A percentile compares a stretch with the other conserved stretches of the same genome.
Evolutionary conservation across 345 rosid species (phyloP).

Genomic region (Heritiera fomes): DNA sequence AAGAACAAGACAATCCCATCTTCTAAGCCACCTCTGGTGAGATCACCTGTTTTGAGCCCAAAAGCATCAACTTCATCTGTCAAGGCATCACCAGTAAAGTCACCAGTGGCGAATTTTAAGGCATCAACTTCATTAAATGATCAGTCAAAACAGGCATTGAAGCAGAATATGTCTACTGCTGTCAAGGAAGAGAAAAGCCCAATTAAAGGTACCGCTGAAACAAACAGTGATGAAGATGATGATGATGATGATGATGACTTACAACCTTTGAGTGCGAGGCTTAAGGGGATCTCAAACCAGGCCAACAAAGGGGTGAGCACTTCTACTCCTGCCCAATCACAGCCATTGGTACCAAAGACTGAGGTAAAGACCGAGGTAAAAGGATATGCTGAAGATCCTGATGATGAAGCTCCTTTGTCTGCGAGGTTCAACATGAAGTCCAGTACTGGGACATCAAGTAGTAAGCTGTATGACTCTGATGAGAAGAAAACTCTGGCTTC

Average conservation of each 20-base stretch:
- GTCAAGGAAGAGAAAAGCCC: slow-evolving; percentile 47
- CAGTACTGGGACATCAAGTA: slow-evolving; percentile 49
- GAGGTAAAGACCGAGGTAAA: slow-evolving; percentile 16
- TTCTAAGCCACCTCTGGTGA: slow-evolving; percentile 48
- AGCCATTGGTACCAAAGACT: slow-evolving; percentile 21
- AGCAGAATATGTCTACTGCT: slow-evolving; percentile 37
- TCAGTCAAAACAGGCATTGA: slow-evolving; percentile 40
- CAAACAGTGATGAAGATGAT: slow-evolving; percentile 37
- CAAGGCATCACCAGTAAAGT: slow-evolving; percentile 40
- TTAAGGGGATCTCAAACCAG: slow-evolving; percentile 46
- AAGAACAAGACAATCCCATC: slow-evolving; percentile 52
- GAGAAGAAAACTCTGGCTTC: slow-evolving; percentile 55
- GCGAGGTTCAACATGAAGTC: slow-evolving; percentile 43
- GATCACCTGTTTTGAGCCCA: slow-evolving; percentile 57
- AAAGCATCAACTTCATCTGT: slow-evolving; percentile 52
- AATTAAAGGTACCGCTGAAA: slow-evolving; percentile 36
- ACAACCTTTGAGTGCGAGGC: slow-evolving; percentile 61
- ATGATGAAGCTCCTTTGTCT: slow-evolving; percentile 73
- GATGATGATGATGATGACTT: slow-evolving; percentile 70
- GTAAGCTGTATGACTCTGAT: slow-evolving; percentile 38
- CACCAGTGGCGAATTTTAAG: slow-evolving; percentile 38
- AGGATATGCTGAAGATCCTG: slow-evolving; percentile 54
- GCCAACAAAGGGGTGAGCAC: slow-evolving; percentile 38
- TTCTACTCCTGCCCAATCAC: slow-evolving; percentile 27
- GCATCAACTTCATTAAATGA: slow-evolving; percentile 38